Conservation (phyloP, 371 early-diverging fungal genomes). For the Rhizopus delemar region DNA sequence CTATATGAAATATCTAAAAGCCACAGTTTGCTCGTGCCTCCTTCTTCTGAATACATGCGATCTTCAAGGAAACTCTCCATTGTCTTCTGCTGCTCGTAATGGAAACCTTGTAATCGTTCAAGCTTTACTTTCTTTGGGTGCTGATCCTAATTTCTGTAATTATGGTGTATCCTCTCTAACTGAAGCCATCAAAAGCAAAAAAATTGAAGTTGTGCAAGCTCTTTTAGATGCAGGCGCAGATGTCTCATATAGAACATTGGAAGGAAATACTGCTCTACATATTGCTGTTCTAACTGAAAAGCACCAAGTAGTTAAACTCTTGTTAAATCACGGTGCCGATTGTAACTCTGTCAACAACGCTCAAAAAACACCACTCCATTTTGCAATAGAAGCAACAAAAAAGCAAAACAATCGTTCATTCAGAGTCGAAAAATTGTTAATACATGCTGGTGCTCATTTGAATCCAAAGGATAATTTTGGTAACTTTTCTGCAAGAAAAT, state of each 20-base stretch:
- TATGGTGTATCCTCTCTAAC: constrained; percentile 16
- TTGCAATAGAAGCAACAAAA: constrained; percentile 53
- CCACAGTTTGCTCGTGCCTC: not conserved
- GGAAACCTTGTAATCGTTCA: constrained; percentile 30
- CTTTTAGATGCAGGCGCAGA: constrained; percentile 25
- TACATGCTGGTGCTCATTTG: constrained; percentile 47
- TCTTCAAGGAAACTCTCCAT: constrained; percentile 17
- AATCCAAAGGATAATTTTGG: constrained; percentile 49
- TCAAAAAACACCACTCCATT: constrained; percentile 55
- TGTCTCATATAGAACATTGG: constrained; percentile 5
- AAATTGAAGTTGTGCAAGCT: constrained; percentile 12
- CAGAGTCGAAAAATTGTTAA: constrained; percentile 51
- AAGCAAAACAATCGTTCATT: constrained; percentile 55
- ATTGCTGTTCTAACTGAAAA: constrained; percentile 45
- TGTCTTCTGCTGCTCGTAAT: constrained; percentile 34
- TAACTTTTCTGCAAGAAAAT: constrained; percentile 14
- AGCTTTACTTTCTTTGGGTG: constrained; percentile 29
- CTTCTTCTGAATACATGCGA: constrained; percentile 28
- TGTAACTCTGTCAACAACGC: constrained; percentile 25
- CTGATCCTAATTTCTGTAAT: constrained; percentile 25
- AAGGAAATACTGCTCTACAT: constrained; percentile 44
- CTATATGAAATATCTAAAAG: constrained; percentile 6
- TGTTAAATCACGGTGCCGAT: constrained; percentile 47
- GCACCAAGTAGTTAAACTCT: constrained; percentile 36
- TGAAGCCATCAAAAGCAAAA: constrained; percentile 22